Conservation (phyloP, 202 grass and related monocot genomes). For the Alloteropsis angusta region DNA sequence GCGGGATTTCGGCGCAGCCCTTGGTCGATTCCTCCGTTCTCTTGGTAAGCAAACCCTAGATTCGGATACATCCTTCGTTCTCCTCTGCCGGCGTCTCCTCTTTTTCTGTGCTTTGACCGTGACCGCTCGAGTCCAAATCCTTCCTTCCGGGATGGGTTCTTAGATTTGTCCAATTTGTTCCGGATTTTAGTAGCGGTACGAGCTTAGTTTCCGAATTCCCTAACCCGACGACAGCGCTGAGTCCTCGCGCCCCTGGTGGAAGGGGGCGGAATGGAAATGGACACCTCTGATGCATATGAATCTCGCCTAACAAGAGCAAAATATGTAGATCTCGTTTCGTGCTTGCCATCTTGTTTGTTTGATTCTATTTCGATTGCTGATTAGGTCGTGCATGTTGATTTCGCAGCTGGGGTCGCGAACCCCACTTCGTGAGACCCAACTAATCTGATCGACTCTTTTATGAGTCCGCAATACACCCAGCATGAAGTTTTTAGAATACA, state of each 20-base stretch:
- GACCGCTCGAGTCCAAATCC: not conserved
- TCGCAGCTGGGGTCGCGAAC: not conserved
- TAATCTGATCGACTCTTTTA: conserved; percentile 9
- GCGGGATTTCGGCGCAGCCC: too few species aligned
- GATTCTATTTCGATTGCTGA: not conserved
- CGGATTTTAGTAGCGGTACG: not conserved
- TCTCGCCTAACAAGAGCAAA: not conserved
- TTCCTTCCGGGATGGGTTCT: not conserved
- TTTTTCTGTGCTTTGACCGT: not conserved
- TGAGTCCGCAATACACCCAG: conserved; percentile 28
- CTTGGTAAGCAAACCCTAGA: not conserved
- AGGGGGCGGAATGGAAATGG: not conserved
- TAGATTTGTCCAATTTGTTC: not conserved
- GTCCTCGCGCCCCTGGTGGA: not conserved
- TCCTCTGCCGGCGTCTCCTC: not conserved
- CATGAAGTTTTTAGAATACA: conserved; percentile 99
- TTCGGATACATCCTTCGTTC: not conserved
- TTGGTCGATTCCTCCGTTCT: not conserved
- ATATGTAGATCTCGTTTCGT: not conserved
- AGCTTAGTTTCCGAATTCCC: not conserved
- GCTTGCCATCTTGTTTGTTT: not conserved
- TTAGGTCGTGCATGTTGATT: not conserved
- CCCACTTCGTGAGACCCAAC: not conserved
- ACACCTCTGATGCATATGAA: not conserved
- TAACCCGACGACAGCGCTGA: not conserved